These are phyloP conservation scores for Myxozyma neglecta DNA, from an alignment of 805 yeast species.

Conservation along the genomic window DNA sequence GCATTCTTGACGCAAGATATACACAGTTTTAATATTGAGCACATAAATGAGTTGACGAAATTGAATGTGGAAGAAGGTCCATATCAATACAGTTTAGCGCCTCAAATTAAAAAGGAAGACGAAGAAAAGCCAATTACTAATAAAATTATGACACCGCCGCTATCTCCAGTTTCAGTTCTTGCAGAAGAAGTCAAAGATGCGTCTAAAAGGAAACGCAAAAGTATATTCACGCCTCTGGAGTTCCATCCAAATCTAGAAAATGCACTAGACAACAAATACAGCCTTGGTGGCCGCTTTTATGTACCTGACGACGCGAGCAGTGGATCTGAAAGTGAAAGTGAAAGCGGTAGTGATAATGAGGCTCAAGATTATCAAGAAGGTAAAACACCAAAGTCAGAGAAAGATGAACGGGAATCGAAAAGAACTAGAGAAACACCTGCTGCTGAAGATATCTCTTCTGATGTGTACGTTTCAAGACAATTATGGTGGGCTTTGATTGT, in stretches of 20 bases:
- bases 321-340: slow-evolving; percentile 26
- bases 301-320: slow-evolving; percentile 43
- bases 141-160: slow-evolving; percentile 18
- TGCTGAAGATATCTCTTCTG: slow-evolving; percentile 23
- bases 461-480: slow-evolving; percentile 18
- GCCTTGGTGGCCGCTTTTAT: slow-evolving; percentile 86
- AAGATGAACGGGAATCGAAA: slow-evolving; percentile 10
- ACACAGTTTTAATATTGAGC: slow-evolving; percentile 8
- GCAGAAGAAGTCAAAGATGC: slow-evolving; percentile 27
- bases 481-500: slow-evolving; percentile 25
- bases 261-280: slow-evolving; percentile 81
- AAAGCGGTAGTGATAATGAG: slow-evolving; percentile 16
- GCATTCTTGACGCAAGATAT: slow-evolving; percentile 13
- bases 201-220: slow-evolving; percentile 42
- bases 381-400: slow-evolving; percentile 20
- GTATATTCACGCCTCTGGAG: slow-evolving; percentile 77
- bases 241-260: slow-evolving; percentile 78
- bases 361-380: slow-evolving; percentile 17
- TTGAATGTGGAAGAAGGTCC: not conserved
- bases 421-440: slow-evolving; percentile 1
- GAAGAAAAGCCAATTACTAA: not conserved
- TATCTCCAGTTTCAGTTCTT: slow-evolving; percentile 20
- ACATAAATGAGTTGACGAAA: slow-evolving; percentile 9
- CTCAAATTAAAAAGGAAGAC: not conserved
- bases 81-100: not conserved